These are phyloP conservation scores for Solanum tarapatanum DNA, from an alignment of 257 asterid genomes.

Conservation along the genomic window DNA sequence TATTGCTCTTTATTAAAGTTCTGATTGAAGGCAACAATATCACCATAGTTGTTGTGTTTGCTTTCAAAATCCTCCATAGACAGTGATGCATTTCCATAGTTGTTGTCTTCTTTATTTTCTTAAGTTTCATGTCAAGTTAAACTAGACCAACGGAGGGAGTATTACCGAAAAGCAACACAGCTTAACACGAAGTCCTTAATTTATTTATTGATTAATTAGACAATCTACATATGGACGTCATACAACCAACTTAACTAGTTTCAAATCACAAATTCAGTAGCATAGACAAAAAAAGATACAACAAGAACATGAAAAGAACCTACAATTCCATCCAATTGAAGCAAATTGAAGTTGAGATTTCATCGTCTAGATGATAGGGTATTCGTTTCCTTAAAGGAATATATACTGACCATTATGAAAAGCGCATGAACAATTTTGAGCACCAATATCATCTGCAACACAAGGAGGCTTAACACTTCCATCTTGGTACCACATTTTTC, in stretches of 20 bases:
- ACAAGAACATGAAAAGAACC: not conserved
- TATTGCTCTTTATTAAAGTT: no score
- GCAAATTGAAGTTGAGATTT: not conserved
- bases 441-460: not conserved
- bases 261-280: not conserved
- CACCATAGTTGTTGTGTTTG: not conserved
- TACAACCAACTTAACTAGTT: not conserved
- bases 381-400: not conserved
- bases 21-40: not conserved
- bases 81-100: not conserved
- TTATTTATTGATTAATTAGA: not conserved
- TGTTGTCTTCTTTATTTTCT: not conserved
- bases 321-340: not conserved
- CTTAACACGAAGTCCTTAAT: not conserved
- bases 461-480: not conserved
- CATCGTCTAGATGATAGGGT: not conserved
- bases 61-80: not conserved
- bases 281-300: not conserved
- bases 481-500: not conserved
- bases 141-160: not conserved
- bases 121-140: not conserved
- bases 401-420: not conserved
- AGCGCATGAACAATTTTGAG: not conserved
- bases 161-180: not conserved
- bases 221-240: not conserved